Evolutionary conservation across 768 basidiomycete genomes (phyloP).

Genomic region (Pleurotus giganteus): DNA sequence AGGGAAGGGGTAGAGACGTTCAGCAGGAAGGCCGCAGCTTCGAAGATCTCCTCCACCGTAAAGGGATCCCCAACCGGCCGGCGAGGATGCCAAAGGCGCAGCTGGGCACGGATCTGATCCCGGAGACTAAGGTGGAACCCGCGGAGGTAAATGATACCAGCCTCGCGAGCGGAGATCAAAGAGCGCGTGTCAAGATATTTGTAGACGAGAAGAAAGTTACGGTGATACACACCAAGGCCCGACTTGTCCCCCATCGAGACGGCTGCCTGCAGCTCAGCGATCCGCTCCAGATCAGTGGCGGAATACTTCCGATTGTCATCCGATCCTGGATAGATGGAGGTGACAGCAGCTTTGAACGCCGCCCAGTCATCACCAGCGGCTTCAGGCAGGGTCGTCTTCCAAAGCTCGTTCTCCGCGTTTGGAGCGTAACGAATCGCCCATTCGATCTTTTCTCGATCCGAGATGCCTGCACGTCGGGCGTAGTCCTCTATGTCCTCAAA

Average conservation of each 20-base stretch:
- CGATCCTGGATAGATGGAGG: background rate
- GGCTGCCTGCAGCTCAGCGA: background rate
- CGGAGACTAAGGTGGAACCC: background rate
- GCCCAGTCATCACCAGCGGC: background rate
- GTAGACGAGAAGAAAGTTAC: too few relatives aligned
- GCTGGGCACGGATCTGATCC: slow-evolving; percentile 2
- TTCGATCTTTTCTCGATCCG: background rate
- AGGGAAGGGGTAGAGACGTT: background rate
- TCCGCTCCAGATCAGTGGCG: background rate
- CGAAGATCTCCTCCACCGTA: background rate
- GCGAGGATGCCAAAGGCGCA: background rate
- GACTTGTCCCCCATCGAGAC: background rate
- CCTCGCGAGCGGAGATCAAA: too few relatives aligned
- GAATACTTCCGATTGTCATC: background rate
- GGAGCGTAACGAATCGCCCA: slow-evolving; percentile 1
- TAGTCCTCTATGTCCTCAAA: background rate
- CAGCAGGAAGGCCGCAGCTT: background rate
- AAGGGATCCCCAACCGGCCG: background rate
- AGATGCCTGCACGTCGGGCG: background rate
- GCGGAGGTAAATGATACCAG: too few relatives aligned
- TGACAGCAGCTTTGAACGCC: background rate
- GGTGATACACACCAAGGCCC: too few relatives aligned
- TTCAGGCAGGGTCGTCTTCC: background rate
- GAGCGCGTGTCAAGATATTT: too few relatives aligned
- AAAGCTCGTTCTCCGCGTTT: slow-evolving; percentile 1